A percentile compares a stretch with the other conserved stretches of the same genome.
These are phyloP conservation scores for Colletotrichum filicis DNA, from an alignment of 2,329 filamentous ascomycete genomes.

Conservation along the genomic window DNA sequence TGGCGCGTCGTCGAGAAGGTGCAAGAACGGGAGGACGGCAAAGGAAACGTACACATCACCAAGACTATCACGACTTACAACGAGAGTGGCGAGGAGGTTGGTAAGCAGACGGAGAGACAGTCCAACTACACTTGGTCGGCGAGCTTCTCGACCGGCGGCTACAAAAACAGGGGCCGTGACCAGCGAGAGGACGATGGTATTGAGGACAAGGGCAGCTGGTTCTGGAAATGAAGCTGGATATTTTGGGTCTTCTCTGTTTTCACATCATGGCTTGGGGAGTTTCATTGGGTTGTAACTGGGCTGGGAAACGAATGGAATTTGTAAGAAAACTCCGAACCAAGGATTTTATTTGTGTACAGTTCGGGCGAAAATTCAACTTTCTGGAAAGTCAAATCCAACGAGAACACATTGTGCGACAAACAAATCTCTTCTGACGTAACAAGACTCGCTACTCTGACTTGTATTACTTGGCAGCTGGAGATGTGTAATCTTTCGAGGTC, in stretches of 20 bases:
- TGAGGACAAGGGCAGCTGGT: conserved; percentile 30
- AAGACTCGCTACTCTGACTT: not conserved
- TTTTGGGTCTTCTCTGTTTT: not conserved
- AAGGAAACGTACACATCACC: conserved; percentile 31
- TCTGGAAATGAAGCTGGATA: conserved; percentile 30
- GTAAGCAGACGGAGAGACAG: conserved; percentile 29
- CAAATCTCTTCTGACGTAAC: not conserved
- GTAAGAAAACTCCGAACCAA: not conserved
- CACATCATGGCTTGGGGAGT: not conserved
- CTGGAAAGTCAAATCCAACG: not conserved
- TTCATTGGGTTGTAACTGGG: not conserved
- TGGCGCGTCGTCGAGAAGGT: conserved; percentile 33
- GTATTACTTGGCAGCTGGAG: no score
- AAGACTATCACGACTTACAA: conserved; percentile 34
- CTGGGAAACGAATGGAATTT: not conserved
- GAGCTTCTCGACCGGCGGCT: conserved; percentile 15
- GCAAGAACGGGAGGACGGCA: conserved; percentile 30
- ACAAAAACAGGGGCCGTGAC: conserved; percentile 10
- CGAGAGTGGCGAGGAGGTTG: conserved; percentile 34
- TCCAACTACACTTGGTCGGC: conserved; percentile 34
- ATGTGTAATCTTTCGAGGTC: no score
- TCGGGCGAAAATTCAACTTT: not conserved
- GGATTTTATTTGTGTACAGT: not conserved
- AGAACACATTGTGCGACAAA: not conserved
- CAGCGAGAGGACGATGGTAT: not conserved